Conservation (phyloP, 2,329 filamentous ascomycete species). For the Fusarium tuaranense region DNA sequence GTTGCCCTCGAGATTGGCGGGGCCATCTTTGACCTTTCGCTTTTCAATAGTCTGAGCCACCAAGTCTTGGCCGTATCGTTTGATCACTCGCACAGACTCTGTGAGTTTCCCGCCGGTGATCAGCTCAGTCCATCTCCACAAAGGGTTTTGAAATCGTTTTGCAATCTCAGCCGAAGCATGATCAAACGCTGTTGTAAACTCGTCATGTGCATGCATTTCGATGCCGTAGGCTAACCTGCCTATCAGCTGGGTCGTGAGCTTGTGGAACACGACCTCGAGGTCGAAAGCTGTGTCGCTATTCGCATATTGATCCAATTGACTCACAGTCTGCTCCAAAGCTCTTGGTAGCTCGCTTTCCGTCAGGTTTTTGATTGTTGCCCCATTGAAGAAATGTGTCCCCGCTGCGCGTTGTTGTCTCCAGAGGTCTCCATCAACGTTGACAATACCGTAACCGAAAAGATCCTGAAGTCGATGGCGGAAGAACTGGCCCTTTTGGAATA, state of each 20-base stretch:
- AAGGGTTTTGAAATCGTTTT: not conserved
- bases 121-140: not conserved
- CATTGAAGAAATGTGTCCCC: slow-evolving; percentile 20
- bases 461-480: slow-evolving; percentile 2
- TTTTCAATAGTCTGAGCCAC: not conserved
- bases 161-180: not conserved
- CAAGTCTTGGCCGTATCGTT: not conserved
- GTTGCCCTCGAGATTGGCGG: not conserved
- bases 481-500: slow-evolving; percentile 10
- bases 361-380: slow-evolving; percentile 45
- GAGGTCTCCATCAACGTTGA: slow-evolving; percentile 6
- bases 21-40: not conserved
- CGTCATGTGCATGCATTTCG: not conserved
- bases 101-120: not conserved
- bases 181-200: not conserved
- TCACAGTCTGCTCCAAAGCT: not conserved
- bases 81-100: not conserved
- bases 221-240: not conserved
- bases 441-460: slow-evolving; percentile 9
- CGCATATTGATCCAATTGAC: not conserved
- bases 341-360: not conserved
- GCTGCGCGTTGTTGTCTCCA: slow-evolving; percentile 4
- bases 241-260: not conserved
- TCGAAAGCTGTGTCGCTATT: not conserved
- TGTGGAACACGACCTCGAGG: not conserved